phyloP scores from a whole-genome alignment of 495 filamentous ascomycete genomes.

The Trichoderma reesei region DNA sequence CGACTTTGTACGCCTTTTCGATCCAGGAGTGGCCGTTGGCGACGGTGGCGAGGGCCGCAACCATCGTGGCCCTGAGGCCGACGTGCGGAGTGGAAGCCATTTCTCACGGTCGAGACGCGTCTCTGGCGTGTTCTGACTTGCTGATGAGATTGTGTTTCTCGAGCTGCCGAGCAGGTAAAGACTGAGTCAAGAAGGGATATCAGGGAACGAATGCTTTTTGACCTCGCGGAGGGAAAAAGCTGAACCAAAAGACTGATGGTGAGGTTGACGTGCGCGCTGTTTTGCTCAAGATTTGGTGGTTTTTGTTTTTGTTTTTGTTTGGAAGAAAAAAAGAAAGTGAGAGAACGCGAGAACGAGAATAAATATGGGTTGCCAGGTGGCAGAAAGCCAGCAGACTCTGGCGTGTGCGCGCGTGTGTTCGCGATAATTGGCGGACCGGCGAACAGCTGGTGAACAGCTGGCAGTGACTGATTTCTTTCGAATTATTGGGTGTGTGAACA shows the following conservation, averaged over 20 bases:
- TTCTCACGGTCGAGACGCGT: background rate
- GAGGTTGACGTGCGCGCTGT: background rate
- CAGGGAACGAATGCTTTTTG: background rate
- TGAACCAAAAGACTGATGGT: constrained; percentile 1
- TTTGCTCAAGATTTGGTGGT: too few species aligned
- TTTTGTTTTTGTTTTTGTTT: constrained; percentile 9
- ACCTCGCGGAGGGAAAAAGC: background rate
- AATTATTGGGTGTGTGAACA: background rate
- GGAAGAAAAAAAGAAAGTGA: background rate
- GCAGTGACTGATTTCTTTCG: background rate
- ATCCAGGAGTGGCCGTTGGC: constrained; percentile 64
- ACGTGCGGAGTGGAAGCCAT: background rate
- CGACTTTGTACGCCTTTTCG: constrained; percentile 59
- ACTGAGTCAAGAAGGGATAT: background rate
- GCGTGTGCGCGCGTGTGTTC: too few species aligned
- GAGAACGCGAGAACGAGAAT: background rate
- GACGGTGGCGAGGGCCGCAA: background rate
- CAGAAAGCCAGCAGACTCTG: background rate
- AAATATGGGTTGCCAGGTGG: constrained; percentile 4
- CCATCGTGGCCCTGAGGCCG: background rate
- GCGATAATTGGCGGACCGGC: background rate
- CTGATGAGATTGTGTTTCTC: background rate
- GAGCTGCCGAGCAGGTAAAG: background rate
- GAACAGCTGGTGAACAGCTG: constrained; percentile 4
- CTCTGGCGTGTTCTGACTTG: background rate